Base-by-base conservation (phyloP, 2,329 filamentous ascomycete genomes). In the Exophiala sp. region DNA sequence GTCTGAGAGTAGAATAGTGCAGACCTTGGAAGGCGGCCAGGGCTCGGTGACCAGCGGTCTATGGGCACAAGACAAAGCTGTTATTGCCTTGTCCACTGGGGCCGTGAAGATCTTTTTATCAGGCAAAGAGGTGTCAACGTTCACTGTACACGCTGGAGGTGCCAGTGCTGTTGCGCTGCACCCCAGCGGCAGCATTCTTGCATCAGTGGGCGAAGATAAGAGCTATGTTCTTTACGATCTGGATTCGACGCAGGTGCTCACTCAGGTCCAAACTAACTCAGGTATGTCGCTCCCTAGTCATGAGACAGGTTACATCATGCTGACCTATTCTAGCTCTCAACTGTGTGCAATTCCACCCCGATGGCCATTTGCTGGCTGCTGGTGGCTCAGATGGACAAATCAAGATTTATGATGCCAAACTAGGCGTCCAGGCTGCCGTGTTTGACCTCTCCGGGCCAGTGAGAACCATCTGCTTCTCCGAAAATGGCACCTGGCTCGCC, bases 401-500 rank as follows among this genome's bases (percentile, higher is more conserved):
- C 66, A 88, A 90, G 66, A 79, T 98, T 46, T 97, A 86, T 70
- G 86, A 95, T 68, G 84, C 89, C 59, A 90, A 86, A 68, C 86
- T 80, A 0, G 85, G 89, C 30, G 79, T 83, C 53, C 78, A 82
- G 58, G 87, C 88, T 22, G 88, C 88, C 22, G 82, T 80, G 48
- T 95, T 94, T 67, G 73, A 75, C 6, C 68, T 74, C 53, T 41
- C 29, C 14, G 81, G 82, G 0, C 82, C 89, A 0, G 78, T 96
- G 2, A 81, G 86, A 61, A 80, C 82, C 9, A 72, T 98, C 34
- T 77, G 79, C 51, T 98, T 98, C 70, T 96, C 90, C 0, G 93
- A 98, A 68, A 98, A 98, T 61, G 93, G 93, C 19, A 95, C 87
- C 62, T 97, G 90, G 88, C 83, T 98, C 57, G 91, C 91, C 1